Base-by-base conservation (phyloP, 352 stramenopile species). In the Pythium aquatile region DNA sequence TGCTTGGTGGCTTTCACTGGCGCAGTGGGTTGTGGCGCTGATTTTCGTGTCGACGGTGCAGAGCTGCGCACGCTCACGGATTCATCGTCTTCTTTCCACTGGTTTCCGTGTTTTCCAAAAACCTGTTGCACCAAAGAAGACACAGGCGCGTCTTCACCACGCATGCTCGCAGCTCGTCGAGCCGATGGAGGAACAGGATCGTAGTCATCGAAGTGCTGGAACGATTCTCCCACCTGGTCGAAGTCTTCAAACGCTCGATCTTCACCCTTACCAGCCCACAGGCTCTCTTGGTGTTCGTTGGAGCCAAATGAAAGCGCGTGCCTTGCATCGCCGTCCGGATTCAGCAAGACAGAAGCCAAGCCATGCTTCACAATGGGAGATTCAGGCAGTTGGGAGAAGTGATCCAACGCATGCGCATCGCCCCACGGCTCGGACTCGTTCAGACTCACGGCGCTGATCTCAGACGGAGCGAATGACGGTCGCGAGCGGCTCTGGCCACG, bases 361-460 rank as follows among this genome's bases (percentile, higher is more conserved):
- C 61, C 55, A 42, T 61, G 58, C 37, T 70, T 70, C 6, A 58
- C n/a, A 24, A 68, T 74, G 29, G 69, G 60, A 20, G 74, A 76
- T 29, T 64, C 72, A 24, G 70, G 58, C 24, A 85, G 74, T 26
- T 73, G 72, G 1, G 79, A 74, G 51, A 87, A 68, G 2, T 75
- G 71, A 44, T 88, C 79, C 35, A 62, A 7, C 7, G 37, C 54
- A 28, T 58, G 29, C 5, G 39, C 40, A 28, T 73, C 70, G 4
- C 78, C 75, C 87, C 87, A 95, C 1, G 85, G 76, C 55, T 87
- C 81, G 29, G 87, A 93, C 67, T 95, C 85, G 51, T 92, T 77
- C 35, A 94, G 76, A 61, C 87, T 95, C 35, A 93, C 68, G 29
- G 82, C 85, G 32, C 85, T 93, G 7, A 90, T 62, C 17, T 93